These are phyloP conservation scores for Crepidotus variabilis DNA, from an alignment of 768 basidiomycete species.

Conservation along the genomic window DNA sequence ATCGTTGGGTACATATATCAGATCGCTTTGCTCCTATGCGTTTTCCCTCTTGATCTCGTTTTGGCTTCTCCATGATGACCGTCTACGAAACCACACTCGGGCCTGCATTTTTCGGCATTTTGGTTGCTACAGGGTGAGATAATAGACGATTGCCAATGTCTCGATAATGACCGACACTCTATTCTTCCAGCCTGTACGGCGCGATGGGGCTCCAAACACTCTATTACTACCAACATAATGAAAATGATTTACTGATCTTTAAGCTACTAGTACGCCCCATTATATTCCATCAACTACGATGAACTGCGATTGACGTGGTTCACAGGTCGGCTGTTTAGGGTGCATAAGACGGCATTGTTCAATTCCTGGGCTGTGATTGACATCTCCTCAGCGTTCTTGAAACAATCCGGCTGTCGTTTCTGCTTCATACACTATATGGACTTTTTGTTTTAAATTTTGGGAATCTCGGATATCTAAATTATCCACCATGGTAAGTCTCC, in stretches of 20 bases:
- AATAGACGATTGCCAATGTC: neutral
- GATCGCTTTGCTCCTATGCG: no score
- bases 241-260: neutral
- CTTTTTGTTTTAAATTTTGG: neutral
- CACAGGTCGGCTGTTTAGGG: neutral
- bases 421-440: neutral
- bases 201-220: constrained; percentile 12
- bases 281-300: neutral
- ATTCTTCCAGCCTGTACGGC: constrained; percentile 10
- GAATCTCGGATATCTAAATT: neutral
- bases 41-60: no score
- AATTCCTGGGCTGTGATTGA: neutral
- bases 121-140: constrained; percentile 1
- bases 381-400: neutral
- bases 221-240: constrained; percentile 8
- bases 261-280: constrained; percentile 4
- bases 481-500: neutral
- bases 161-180: neutral
- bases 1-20: no score
- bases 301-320: neutral
- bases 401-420: neutral
- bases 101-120: constrained; percentile 1
- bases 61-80: no score
- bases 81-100: constrained; percentile 1
- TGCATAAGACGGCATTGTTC: no score